Base-by-base conservation (phyloP, 2,329 filamentous ascomycete genomes). In the Cladosporium sp. region DNA sequence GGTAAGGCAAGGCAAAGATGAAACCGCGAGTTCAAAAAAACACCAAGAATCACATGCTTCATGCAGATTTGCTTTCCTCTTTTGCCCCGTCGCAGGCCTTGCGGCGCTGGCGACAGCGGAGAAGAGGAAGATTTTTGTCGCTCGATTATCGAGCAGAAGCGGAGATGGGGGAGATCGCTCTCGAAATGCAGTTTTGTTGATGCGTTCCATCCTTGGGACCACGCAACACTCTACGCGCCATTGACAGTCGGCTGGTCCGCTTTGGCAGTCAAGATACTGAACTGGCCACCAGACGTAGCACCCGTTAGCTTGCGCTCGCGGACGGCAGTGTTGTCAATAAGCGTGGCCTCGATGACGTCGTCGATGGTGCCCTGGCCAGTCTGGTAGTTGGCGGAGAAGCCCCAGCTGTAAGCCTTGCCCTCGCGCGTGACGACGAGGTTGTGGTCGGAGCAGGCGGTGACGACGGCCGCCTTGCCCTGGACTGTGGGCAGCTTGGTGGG, bases 271-370 rank as follows among this genome's bases (percentile, higher is more conserved):
- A 68, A 50, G 19, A 88, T 71, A 1, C 84, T 86, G 68, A 83
- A 96, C 66, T 96, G 91, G 4, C 90, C 90, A 59, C 92, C 91
- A n/a, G 86, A 86, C 41, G 87, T 88, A n/a, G 87, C 87, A 71
- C 79, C 89, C 33, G 83, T 77, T 41, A 96, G 77, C 68, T 84
- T 83, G 71, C 86, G 84, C 40, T 82, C 87, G 31, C 83, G 79
- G 28, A 93, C 81, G 40, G 89, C 90, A 10, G 84, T 87, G 73
- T 95, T 95, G 64, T 95, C 87, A 52, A 96, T 87, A 45, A 85
- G 64, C 0, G 86, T 93, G 0, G 91, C 89, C 19, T 81, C 77
- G 60, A 85, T 79, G 31, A 95, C 79, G 61, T 95, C 89, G 46
- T 93, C 87, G n/a, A 82, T 82, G 1, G 78, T 84, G 40, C 87